A percentile compares a stretch with the other conserved stretches of the same genome.
Conservation (phyloP, 2,329 filamentous ascomycete species). For the Colletotrichum sp. region DNA sequence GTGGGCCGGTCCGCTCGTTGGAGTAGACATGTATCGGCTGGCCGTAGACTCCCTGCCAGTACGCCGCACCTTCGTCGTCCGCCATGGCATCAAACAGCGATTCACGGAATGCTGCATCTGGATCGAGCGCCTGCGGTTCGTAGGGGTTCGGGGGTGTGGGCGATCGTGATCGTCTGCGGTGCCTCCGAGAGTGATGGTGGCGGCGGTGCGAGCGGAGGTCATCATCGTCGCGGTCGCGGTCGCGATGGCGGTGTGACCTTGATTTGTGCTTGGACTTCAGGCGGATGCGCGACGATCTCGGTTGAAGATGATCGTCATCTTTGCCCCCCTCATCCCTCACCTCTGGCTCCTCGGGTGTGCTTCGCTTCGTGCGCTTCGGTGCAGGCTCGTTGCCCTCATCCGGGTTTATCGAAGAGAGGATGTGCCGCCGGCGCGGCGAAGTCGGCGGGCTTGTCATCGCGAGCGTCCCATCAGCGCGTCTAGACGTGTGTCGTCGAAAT, state of each 20-base stretch:
- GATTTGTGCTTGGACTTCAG: constrained; percentile 44
- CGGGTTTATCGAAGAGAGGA: constrained; percentile 54
- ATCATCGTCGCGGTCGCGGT: constrained; percentile 28
- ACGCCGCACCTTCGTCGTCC: constrained; percentile 93
- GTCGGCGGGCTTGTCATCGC: constrained; percentile 36
- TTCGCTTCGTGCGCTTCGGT: neutral
- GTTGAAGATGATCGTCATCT: neutral
- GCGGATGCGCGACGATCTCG: constrained; percentile 40
- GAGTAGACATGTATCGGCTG: constrained; percentile 89
- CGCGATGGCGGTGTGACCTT: constrained; percentile 24
- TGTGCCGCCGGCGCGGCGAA: constrained; percentile 49
- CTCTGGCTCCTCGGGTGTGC: neutral
- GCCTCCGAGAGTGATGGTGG: constrained; percentile 30
- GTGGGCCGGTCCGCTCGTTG: constrained; percentile 46
- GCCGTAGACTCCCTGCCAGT: constrained; percentile 96
- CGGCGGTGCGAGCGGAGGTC: constrained; percentile 27
- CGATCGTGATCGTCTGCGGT: constrained; percentile 41
- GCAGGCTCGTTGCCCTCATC: constrained; percentile 19
- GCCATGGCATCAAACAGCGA: constrained; percentile 96
- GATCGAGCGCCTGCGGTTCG: constrained; percentile 57
- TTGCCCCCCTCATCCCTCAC: neutral
- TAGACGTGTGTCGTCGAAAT: neutral
- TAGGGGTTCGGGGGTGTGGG: constrained; percentile 53
- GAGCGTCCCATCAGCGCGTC: constrained; percentile 24
- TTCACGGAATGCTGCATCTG: constrained; percentile 83